Percentiles rank a stretch among this genome's conserved stretches.
Conservation (phyloP, 148 eudicot genomes). For the Camellia lanceoleosa region DNA sequence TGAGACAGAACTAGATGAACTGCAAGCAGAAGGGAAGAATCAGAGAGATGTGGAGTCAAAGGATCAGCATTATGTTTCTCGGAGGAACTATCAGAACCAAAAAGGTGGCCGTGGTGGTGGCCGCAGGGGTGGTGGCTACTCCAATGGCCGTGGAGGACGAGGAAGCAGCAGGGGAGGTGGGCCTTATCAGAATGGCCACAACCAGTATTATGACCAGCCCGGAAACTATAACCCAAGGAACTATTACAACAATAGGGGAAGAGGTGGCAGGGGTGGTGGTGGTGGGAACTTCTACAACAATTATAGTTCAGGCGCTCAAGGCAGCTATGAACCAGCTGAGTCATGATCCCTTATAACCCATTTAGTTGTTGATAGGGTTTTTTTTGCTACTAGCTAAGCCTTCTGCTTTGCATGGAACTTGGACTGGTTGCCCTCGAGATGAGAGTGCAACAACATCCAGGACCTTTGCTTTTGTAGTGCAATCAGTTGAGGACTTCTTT, state of each 20-base stretch:
- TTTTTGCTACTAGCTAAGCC: background rate
- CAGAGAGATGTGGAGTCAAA: conserved; percentile 29
- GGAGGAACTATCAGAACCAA: conserved; percentile 39
- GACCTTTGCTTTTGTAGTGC: background rate
- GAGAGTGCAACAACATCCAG: background rate
- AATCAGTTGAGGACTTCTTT: background rate
- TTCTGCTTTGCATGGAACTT: conserved; percentile 5
- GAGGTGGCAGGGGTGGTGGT: conserved; percentile 36
- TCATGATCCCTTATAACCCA: conserved; percentile 23
- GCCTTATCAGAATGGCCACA: conserved; percentile 65
- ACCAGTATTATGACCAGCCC: conserved; percentile 55
- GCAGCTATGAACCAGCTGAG: conserved; percentile 30
- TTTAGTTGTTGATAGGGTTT: conserved; percentile 12
- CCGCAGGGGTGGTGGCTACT: conserved; percentile 62
- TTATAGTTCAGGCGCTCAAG: conserved; percentile 39
- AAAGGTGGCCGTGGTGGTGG: conserved; percentile 68
- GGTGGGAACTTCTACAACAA: conserved; percentile 32
- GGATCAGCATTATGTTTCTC: conserved; percentile 42
- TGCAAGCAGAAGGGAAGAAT: conserved; percentile 24
- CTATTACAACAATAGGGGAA: conserved; percentile 39
- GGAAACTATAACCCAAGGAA: conserved; percentile 56
- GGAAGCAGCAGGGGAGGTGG: conserved; percentile 60
- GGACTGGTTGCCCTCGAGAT: conserved; percentile 11
- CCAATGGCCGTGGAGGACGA: conserved; percentile 81
- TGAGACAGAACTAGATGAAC: conserved; percentile 32